Conservation (phyloP, 2,329 filamentous ascomycete genomes). For the Monosporascus sp. region DNA sequence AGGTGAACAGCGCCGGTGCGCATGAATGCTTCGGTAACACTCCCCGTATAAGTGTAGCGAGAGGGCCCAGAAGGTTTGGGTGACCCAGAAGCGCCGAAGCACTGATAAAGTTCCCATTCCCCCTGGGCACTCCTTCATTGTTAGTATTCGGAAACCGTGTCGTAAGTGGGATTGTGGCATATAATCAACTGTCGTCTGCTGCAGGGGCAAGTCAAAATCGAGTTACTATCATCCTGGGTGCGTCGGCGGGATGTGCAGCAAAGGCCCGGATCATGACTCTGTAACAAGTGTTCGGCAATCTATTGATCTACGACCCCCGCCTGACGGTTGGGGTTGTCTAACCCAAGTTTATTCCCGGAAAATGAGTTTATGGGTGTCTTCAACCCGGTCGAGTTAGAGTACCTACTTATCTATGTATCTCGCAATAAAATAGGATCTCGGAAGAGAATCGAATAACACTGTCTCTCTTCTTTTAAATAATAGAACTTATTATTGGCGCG, state of each 20-base stretch:
- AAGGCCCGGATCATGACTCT: not conserved
- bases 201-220: not conserved
- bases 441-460: no score
- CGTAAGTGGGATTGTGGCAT: not conserved
- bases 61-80: no score
- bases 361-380: not conserved
- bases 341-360: not conserved
- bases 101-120: not conserved
- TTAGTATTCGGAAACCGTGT: not conserved
- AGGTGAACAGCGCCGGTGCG: not conserved
- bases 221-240: not conserved
- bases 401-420: no score
- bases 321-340: not conserved
- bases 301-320: not conserved
- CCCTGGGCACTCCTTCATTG: not conserved
- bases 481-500: no score
- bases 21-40: not conserved
- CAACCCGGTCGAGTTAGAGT: not conserved
- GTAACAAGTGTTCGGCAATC: not conserved
- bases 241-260: not conserved
- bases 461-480: no score
- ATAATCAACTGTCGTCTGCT: not conserved
- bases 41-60: no score
- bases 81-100: not conserved
- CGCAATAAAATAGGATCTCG: no score